Evolutionary conservation across 225 moss, liverwort and hornwort genomes (phyloP), one percentile per base, ranked within the genome.

Genomic region (Bryoerythrophyllum caledonicum): DNA sequence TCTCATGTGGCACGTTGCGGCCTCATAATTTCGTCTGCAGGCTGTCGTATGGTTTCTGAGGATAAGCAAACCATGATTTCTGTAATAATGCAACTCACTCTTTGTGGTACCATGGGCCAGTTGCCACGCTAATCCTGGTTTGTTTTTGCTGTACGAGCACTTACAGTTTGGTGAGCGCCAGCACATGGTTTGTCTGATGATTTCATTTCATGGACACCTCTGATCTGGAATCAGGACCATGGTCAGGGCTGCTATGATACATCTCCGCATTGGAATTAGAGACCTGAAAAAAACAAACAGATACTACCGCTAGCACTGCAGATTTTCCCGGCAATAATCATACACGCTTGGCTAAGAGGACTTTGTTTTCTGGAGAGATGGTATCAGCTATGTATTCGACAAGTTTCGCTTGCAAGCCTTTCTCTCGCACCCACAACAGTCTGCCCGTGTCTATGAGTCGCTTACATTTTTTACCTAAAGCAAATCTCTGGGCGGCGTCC

Each of bases 281-380:
- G 10, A 9, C 10, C 34, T 34, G 6, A 34, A 56, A 21, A 70
- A 56, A 57, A 41, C 25, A 41, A 19, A 0, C 19, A 11, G 10
- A 40, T 10, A n/a, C n/a, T n/a, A n/a, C n/a, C n/a, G n/a, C n/a
- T n/a, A 40, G 70, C 37, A 37, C 54, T 37, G 23, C 9, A 35
- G 13, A 53, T 53, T 28, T 56, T 23, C 26, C 12, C 27, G 7
- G 0, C 20, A 26, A 10, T 49, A 2, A 59, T 79, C 70, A 71
- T 24, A 13, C 60, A 67, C 28, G 68, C 74, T 86, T 86, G 23
- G 88, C 89, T 26, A 99, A 75, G 48, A 99, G 84, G 44, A 93
- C 76, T 74, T 86, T 93, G 78, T 99, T 99, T 80, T 99, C 95
- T 52, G 93, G 95, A 63, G 94, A 93, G 65, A 95, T 76, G 12